phyloP scores from a whole-genome alignment of 2,329 filamentous ascomycete species.

The Sphaerulina vaccinii region DNA sequence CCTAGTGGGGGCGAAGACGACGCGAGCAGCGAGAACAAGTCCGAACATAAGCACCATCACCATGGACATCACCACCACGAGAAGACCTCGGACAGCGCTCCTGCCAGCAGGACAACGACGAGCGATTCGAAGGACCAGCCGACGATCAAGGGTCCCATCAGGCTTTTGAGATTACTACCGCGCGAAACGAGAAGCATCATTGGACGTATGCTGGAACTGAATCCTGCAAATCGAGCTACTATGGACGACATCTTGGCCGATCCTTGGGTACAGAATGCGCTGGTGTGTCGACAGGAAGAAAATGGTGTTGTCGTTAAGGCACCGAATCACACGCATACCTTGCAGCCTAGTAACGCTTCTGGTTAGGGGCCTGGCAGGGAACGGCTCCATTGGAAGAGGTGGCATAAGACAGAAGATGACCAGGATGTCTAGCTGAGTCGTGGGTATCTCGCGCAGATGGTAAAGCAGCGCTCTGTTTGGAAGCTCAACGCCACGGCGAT shows the following conservation, averaged over 20 bases:
- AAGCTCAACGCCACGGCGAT: no score
- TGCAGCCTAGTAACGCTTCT: slow-evolving; percentile 45
- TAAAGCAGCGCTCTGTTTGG: no score
- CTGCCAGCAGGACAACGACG: slow-evolving; percentile 41
- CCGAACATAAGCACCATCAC: slow-evolving; percentile 27
- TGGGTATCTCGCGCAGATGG: no score
- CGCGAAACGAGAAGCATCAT: slow-evolving; percentile 88
- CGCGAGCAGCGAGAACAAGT: slow-evolving; percentile 17
- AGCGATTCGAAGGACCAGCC: slow-evolving; percentile 34
- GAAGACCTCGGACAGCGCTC: slow-evolving; percentile 41
- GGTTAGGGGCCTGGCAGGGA: slow-evolving; percentile 15
- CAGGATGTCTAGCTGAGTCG: no score
- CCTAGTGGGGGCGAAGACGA: slow-evolving; percentile 32
- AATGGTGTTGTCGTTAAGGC: slow-evolving; percentile 71
- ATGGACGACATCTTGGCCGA: slow-evolving; percentile 85
- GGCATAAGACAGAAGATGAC: not conserved
- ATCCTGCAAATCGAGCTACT: slow-evolving; percentile 77
- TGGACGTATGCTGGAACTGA: slow-evolving; percentile 85
- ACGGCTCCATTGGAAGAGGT: not conserved
- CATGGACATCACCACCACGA: slow-evolving; percentile 34
- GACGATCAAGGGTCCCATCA: slow-evolving; percentile 88
- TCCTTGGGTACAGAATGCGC: slow-evolving; percentile 81
- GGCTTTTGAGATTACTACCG: slow-evolving; percentile 80
- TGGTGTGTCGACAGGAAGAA: slow-evolving; percentile 78
- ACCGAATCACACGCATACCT: slow-evolving; percentile 76